Base-by-base conservation (phyloP, 164 flowering plant species). In the Kalanchoe fedtschenkoi region DNA sequence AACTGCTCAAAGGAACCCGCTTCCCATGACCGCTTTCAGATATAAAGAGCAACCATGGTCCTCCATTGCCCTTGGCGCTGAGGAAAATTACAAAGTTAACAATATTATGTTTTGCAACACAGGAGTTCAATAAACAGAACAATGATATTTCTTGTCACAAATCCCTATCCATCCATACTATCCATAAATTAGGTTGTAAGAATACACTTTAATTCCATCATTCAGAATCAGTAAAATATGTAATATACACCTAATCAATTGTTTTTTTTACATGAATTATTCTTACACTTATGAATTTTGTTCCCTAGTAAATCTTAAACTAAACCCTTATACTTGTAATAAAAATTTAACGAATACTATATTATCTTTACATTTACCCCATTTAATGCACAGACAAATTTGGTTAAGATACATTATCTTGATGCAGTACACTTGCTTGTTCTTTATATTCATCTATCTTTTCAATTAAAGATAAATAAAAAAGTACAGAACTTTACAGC, bases 41-140 rank as follows among this genome's bases (percentile, higher is more conserved):
- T 47, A 93, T 79, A 77, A 90, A 88, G 66, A 93, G 68, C 73
- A 93, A 65, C 95, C 97, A 90, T 32, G 97, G 99, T 17, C 96
- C 91, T 58, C 68, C 54, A 13, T 51, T 22, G 58, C 68, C 64
- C 69, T 65, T 83, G 38, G 38, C 68, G 53, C 89, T 83, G 76
- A 19, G 13, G 47, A 44, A 57, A 9, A 65, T 54, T 14, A 10
- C 10, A 28, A 35, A 29, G 34, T 34, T 26, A 29, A n/a, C n/a
- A 29, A 28, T 57, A 29, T 13, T 15, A 15, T 13, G 43, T 8
- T 8, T 39, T 28, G 34, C 34, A n/a, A 17, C 35, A 14, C 1
- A 17, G 22, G 17, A 34, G 19, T 29, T 11, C 22, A 57, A n/a
- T 57, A 29, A 58, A 58, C 13, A 58, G 7, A 58, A 33, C 19